Evolutionary conservation across 768 basidiomycete genomes (phyloP).

Genomic region (Collybiopsis confluens): DNA sequence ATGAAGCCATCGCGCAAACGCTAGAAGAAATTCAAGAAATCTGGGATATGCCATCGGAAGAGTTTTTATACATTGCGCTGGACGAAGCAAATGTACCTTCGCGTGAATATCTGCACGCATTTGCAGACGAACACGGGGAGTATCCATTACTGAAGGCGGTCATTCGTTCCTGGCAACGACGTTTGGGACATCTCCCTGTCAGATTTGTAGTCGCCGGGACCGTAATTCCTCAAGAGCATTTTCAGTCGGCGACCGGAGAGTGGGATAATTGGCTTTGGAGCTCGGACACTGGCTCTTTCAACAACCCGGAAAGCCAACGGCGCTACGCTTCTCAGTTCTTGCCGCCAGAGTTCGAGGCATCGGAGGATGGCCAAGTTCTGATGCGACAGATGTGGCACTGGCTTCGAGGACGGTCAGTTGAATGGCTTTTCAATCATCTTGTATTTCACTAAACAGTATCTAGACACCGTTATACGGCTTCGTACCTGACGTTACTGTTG

Average conservation of each 20-base stretch:
- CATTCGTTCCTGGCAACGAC: not conserved
- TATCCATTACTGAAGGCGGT: conserved; percentile 2
- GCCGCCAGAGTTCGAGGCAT: not conserved
- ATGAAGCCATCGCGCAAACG: too few species aligned
- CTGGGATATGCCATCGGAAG: too few species aligned
- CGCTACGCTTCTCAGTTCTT: conserved; percentile 3
- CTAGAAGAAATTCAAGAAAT: too few species aligned
- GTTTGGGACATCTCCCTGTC: not conserved
- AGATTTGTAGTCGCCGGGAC: not conserved
- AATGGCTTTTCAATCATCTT: too few species aligned
- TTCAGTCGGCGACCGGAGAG: not conserved
- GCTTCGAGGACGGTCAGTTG: conserved; percentile 11
- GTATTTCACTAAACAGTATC: too few species aligned
- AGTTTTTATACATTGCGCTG: too few species aligned
- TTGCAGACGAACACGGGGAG: too few species aligned
- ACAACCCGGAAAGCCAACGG: not conserved
- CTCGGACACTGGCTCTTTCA: conserved; percentile 7
- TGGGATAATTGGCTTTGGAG: conserved; percentile 4
- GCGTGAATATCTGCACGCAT: too few species aligned
- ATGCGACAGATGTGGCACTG: conserved; percentile 6
- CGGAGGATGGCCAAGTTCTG: not conserved
- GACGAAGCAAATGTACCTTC: too few species aligned
- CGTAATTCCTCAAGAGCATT: not conserved
- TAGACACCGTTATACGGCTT: too few species aligned
- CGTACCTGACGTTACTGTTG: too few species aligned